Conservation (phyloP, 1,284 basidiomycete species). For the Ustilago nuda region DNA sequence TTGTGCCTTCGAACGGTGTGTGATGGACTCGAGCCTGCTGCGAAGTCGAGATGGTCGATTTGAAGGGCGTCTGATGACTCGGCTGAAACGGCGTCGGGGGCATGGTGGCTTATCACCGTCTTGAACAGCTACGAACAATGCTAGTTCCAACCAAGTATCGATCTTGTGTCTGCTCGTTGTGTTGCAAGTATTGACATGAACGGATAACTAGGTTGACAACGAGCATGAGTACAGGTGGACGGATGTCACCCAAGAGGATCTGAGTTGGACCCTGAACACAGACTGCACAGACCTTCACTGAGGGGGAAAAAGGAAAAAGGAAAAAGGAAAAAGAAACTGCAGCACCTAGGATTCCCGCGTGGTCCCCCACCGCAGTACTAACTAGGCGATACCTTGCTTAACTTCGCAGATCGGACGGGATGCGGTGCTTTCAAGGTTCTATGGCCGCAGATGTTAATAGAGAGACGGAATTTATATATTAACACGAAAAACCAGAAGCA, state of each 20-base stretch:
- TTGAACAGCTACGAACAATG: no score
- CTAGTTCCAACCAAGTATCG: no score
- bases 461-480: no score
- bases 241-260: constrained; percentile 2
- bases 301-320: neutral
- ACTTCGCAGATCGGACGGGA: constrained; percentile 84
- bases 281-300: neutral
- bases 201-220: no score
- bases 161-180: no score
- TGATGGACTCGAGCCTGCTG: constrained; percentile 32
- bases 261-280: constrained; percentile 3
- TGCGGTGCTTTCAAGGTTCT: constrained; percentile 83
- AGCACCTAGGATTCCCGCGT: constrained; percentile 83
- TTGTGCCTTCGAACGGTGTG: constrained; percentile 13
- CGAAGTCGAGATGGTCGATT: constrained; percentile 47
- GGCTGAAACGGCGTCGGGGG: constrained; percentile 47
- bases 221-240: neutral
- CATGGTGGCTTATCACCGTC: constrained; percentile 13
- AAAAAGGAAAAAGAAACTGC: constrained; percentile 70
- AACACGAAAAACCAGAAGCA: no score
- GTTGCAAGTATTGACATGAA: no score
- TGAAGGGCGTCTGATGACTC: constrained; percentile 50
- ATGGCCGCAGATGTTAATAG: constrained; percentile 76
- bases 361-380: constrained; percentile 86
- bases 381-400: constrained; percentile 82